phyloP scores from a whole-genome alignment of 495 filamentous ascomycete species.

The Pseudomonodictys pantanalensis region DNA sequence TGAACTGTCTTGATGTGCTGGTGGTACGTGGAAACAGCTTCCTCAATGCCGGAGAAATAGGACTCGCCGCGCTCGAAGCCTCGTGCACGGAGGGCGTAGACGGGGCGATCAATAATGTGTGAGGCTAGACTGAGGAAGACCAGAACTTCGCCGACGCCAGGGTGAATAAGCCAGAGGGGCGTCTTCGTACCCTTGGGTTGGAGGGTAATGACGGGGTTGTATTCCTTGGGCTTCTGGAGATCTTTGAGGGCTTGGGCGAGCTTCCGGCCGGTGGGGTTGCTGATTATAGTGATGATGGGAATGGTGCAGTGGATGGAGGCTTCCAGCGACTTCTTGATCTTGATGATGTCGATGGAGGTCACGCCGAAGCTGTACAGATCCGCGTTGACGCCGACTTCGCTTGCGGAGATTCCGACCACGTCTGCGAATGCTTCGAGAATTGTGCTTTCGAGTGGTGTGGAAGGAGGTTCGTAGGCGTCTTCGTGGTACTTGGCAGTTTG shows the following conservation, averaged over 20 bases:
- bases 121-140: conserved; percentile 54
- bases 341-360: not conserved
- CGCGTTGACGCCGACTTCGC: not conserved
- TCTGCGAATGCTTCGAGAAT: not conserved
- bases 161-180: conserved; percentile 58
- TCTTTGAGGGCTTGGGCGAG: conserved; percentile 38
- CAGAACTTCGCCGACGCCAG: conserved; percentile 56
- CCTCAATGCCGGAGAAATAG: conserved; percentile 41
- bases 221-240: conserved; percentile 16
- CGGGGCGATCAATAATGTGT: conserved; percentile 49
- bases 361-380: not conserved
- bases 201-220: conserved; percentile 51
- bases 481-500: not conserved
- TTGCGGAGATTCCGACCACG: not conserved
- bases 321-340: not conserved
- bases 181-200: conserved; percentile 46
- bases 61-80: conserved; percentile 51
- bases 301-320: conserved; percentile 20
- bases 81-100: conserved; percentile 54
- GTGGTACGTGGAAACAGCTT: conserved; percentile 45
- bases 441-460: too few species aligned
- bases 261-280: conserved; percentile 41
- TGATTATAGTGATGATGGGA: conserved; percentile 45
- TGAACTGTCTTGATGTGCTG: conserved; percentile 47
- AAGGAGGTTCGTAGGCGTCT: not conserved